These are phyloP conservation scores for Lactarius tabidus DNA, from an alignment of 768 basidiomycete genomes.

Conservation along the genomic window DNA sequence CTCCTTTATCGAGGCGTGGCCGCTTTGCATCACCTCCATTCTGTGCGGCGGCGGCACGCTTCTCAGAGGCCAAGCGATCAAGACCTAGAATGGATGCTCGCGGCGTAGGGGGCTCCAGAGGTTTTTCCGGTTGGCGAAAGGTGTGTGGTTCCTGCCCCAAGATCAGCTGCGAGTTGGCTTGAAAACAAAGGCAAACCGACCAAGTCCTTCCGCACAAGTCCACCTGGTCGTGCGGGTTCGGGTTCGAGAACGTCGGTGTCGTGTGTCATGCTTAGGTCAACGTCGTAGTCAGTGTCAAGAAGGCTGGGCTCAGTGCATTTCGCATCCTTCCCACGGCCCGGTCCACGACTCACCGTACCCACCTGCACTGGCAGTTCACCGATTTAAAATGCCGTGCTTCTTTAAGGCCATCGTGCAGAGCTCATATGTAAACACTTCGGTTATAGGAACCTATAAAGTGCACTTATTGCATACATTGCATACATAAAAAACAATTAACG, in stretches of 20 bases:
- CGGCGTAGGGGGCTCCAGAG: constrained; percentile 72
- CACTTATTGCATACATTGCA: neutral
- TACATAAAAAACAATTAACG: constrained; percentile 1
- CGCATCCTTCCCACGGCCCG: neutral
- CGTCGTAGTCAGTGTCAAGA: neutral
- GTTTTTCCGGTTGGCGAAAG: constrained; percentile 71
- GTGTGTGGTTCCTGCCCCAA: constrained; percentile 57
- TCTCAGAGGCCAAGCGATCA: constrained; percentile 85
- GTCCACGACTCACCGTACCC: neutral
- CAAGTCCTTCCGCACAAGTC: constrained; percentile 63
- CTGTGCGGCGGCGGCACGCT: constrained; percentile 51
- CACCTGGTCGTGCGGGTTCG: constrained; percentile 72
- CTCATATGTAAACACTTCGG: neutral
- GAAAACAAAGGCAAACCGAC: constrained; percentile 37
- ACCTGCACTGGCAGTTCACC: too few relatives aligned
- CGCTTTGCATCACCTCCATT: constrained; percentile 61
- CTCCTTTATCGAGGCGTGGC: constrained; percentile 51
- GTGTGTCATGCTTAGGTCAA: constrained; percentile 32
- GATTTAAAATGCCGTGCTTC: too few relatives aligned
- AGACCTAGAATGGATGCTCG: constrained; percentile 79
- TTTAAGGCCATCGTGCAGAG: neutral
- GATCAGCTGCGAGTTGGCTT: constrained; percentile 10
- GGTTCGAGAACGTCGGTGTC: constrained; percentile 83
- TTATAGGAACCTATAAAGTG: neutral
- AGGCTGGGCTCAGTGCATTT: neutral